phyloP scores from a whole-genome alignment of 768 basidiomycete genomes.

The Amanita rubescens region DNA sequence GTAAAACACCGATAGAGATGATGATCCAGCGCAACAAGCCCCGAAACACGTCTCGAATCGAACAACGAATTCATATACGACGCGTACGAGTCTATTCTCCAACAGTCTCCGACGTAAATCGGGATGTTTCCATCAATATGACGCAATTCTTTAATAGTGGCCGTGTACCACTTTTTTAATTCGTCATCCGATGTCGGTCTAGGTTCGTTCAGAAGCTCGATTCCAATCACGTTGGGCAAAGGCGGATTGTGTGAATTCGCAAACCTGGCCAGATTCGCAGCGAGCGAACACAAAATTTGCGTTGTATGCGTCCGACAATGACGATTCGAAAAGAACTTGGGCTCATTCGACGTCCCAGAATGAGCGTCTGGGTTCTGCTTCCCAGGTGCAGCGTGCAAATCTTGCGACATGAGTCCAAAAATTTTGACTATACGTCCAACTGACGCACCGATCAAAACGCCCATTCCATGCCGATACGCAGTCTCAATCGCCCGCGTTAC shows the following conservation, averaged over 20 bases:
- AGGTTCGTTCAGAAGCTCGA: slow-evolving; percentile 57
- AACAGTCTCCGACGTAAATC: slow-evolving; percentile 69
- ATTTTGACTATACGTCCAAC: neutral
- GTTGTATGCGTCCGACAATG: slow-evolving; percentile 41
- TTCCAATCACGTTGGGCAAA: slow-evolving; percentile 47
- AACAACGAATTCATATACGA: slow-evolving; percentile 32
- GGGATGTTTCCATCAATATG: slow-evolving; percentile 49
- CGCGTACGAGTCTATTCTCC: slow-evolving; percentile 62
- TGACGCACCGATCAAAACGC: slow-evolving; percentile 60
- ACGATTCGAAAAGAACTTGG: slow-evolving; percentile 41
- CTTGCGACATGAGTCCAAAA: slow-evolving; percentile 23
- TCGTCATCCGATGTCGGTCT: slow-evolving; percentile 39
- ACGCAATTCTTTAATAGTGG: slow-evolving; percentile 47
- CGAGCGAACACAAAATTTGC: slow-evolving; percentile 39
- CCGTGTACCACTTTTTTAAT: slow-evolving; percentile 57
- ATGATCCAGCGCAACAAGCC: slow-evolving; percentile 63
- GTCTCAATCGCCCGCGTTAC: slow-evolving; percentile 52
- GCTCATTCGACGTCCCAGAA: slow-evolving; percentile 47
- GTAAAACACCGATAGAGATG: slow-evolving; percentile 84
- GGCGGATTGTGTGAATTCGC: slow-evolving; percentile 25
- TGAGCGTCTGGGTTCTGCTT: slow-evolving; percentile 69
- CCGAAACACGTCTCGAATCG: slow-evolving; percentile 4
- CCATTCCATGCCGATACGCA: slow-evolving; percentile 53
- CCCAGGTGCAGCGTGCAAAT: slow-evolving; percentile 69
- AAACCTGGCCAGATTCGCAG: slow-evolving; percentile 20